A percentile compares a stretch with the other conserved stretches of the same genome.
Evolutionary conservation across 2,329 filamentous ascomycete genomes (phyloP).

Genomic region (Sporothrix protearum): DNA sequence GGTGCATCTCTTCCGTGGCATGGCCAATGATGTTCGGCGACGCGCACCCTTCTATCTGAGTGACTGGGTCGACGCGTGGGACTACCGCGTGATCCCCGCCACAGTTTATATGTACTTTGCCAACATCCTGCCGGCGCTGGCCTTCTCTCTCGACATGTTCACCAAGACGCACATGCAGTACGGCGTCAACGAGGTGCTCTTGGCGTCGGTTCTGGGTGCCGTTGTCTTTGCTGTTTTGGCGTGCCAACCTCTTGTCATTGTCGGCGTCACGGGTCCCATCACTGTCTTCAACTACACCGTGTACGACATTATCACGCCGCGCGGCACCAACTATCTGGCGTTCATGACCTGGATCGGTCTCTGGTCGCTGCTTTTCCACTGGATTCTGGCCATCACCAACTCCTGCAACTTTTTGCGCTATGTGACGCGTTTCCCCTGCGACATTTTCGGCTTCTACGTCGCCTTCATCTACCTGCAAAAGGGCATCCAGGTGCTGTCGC

Average conservation of each 20-base stretch:
- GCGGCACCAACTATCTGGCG: slow-evolving; percentile 74
- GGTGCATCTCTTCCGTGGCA: slow-evolving; percentile 71
- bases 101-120: slow-evolving; percentile 95
- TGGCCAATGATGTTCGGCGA: slow-evolving; percentile 72
- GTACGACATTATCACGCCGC: slow-evolving; percentile 78
- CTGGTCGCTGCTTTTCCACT: slow-evolving; percentile 83
- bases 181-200: slow-evolving; percentile 86
- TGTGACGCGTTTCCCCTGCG: slow-evolving; percentile 86
- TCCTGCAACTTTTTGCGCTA: slow-evolving; percentile 85
- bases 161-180: slow-evolving; percentile 80
- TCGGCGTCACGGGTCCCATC: slow-evolving; percentile 86
- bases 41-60: slow-evolving; percentile 73
- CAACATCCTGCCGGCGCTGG: slow-evolving; percentile 80
- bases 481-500: slow-evolving; percentile 77
- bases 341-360: slow-evolving; percentile 93
- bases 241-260: slow-evolving; percentile 83
- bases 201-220: slow-evolving; percentile 77
- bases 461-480: slow-evolving; percentile 91
- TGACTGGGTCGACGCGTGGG: slow-evolving; percentile 84
- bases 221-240: slow-evolving; percentile 77
- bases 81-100: slow-evolving; percentile 82
- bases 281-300: slow-evolving; percentile 94
- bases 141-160: slow-evolving; percentile 92
- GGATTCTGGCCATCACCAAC: slow-evolving; percentile 78
- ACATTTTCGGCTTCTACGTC: slow-evolving; percentile 92